Conservation (phyloP, 2,329 filamentous ascomycete species). For the Lachnellula hyalina region DNA sequence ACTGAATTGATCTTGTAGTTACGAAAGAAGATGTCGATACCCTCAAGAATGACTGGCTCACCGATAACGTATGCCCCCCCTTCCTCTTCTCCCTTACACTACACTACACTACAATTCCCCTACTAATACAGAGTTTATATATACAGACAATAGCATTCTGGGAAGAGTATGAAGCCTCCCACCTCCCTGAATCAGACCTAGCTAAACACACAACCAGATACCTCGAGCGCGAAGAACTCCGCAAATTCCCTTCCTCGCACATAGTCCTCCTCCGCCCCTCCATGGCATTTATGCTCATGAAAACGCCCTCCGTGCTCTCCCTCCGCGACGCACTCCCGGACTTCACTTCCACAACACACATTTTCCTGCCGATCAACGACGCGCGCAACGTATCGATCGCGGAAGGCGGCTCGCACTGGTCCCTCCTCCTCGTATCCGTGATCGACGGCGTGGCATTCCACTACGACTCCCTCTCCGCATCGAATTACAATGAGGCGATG, state of each 20-base stretch:
- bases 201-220: slow-evolving; percentile 45
- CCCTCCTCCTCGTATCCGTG: slow-evolving; percentile 79
- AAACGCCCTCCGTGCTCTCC: slow-evolving; percentile 53
- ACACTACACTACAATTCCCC: neutral
- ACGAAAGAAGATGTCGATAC: slow-evolving; percentile 85
- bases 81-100: slow-evolving; percentile 6
- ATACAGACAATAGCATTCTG: slow-evolving; percentile 91
- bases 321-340: slow-evolving; percentile 69
- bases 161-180: slow-evolving; percentile 66
- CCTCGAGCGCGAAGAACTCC: slow-evolving; percentile 83
- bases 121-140: slow-evolving; percentile 5
- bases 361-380: slow-evolving; percentile 96
- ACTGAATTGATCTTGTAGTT: slow-evolving; percentile 46
- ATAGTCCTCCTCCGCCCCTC: slow-evolving; percentile 88
- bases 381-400: slow-evolving; percentile 67
- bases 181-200: slow-evolving; percentile 3
- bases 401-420: slow-evolving; percentile 96
- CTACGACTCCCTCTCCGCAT: slow-evolving; percentile 79
- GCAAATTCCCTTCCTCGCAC: slow-evolving; percentile 71
- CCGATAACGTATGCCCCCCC: slow-evolving; percentile 71
- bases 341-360: slow-evolving; percentile 76
- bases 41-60: slow-evolving; percentile 90
- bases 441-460: slow-evolving; percentile 92
- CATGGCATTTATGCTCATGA: slow-evolving; percentile 88
- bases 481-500: slow-evolving; percentile 70